Conservation (phyloP, 1,139 yeast genomes). For the Schizosaccharomyces versatilis region DNA sequence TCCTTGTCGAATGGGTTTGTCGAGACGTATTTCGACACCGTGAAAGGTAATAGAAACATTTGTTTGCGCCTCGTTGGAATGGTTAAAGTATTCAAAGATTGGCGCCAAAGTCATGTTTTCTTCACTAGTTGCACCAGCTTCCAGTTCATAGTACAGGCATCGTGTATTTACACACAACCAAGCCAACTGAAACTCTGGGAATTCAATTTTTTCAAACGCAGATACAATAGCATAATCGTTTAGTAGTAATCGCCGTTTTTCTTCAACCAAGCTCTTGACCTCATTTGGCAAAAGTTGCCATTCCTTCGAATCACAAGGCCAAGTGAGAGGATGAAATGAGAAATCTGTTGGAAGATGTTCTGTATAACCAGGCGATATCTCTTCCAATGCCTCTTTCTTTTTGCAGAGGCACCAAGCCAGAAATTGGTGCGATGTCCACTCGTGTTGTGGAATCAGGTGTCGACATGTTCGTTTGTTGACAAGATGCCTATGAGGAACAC, state of each 20-base stretch:
- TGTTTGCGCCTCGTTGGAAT: slow-evolving; percentile 3
- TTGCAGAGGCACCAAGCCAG: neutral
- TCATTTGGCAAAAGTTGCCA: neutral
- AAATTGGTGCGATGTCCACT: neutral
- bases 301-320: neutral
- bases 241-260: neutral
- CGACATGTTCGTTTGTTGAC: neutral
- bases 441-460: neutral
- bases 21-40: slow-evolving; percentile 4
- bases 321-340: neutral
- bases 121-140: slow-evolving; percentile 3
- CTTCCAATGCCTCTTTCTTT: neutral
- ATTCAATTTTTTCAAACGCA: neutral
- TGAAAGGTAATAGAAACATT: slow-evolving; percentile 2
- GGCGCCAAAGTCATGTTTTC: slow-evolving; percentile 8
- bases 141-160: slow-evolving; percentile 7
- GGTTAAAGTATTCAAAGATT: slow-evolving; percentile 9
- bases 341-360: neutral
- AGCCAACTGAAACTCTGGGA: slow-evolving; percentile 6
- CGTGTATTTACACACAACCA: slow-evolving; percentile 9
- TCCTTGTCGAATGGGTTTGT: slow-evolving; percentile 3
- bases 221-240: neutral
- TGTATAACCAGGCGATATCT: neutral
- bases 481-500: neutral
- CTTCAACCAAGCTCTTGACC: neutral